phyloP scores from a whole-genome alignment of 2,329 filamentous ascomycete genomes.

The Pseudogymnoascus sp. region DNA sequence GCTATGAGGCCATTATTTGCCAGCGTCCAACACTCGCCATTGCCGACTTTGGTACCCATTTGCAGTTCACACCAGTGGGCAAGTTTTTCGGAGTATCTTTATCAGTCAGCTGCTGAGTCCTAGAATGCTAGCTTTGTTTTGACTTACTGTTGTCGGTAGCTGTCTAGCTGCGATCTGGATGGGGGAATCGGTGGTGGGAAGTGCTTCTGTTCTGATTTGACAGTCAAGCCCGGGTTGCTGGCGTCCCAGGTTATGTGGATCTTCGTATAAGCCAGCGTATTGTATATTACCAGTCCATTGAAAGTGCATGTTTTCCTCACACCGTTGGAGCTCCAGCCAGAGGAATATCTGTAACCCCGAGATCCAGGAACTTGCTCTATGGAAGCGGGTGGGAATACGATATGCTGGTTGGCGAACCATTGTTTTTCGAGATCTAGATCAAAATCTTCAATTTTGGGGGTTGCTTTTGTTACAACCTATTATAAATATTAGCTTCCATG shows the following conservation, averaged over 20 bases:
- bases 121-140: neutral
- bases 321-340: constrained; percentile 21
- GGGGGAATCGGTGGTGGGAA: constrained; percentile 24
- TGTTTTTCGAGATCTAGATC: constrained; percentile 26
- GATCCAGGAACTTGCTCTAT: constrained; percentile 15
- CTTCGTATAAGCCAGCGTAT: constrained; percentile 28
- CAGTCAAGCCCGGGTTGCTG: constrained; percentile 25
- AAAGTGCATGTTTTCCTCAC: constrained; percentile 26
- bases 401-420: constrained; percentile 26
- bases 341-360: constrained; percentile 15
- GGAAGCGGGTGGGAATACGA: constrained; percentile 21
- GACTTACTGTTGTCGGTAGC: constrained; percentile 15
- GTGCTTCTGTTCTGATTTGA: constrained; percentile 29
- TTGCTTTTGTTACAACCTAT: neutral
- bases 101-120: constrained; percentile 1
- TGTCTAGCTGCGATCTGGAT: constrained; percentile 18
- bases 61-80: constrained; percentile 26
- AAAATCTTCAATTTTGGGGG: constrained; percentile 16
- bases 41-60: constrained; percentile 28
- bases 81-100: constrained; percentile 26
- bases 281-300: constrained; percentile 27
- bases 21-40: constrained; percentile 34
- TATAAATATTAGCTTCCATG: neutral
- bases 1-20: constrained; percentile 27
- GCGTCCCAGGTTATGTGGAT: constrained; percentile 31